Percentiles rank a stretch among this genome's conserved stretches.
Conservation (phyloP, 1,284 basidiomycete genomes). For the Pseudozyma hubeiensis region DNA sequence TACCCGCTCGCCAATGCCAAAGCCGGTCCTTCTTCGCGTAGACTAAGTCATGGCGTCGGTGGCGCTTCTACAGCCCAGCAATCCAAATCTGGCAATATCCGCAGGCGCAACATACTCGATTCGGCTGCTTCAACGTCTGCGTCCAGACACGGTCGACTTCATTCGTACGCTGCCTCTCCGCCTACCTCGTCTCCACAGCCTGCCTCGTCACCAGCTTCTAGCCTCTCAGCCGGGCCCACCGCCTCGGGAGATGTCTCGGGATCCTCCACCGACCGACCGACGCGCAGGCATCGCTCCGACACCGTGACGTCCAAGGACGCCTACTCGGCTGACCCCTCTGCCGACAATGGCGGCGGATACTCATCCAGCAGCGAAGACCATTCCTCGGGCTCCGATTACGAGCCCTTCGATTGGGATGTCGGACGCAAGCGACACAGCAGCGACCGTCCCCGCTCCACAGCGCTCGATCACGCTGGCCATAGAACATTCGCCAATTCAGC, state of each 20-base stretch:
- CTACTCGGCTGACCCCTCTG: constrained; percentile 55
- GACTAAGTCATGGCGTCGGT: constrained; percentile 15
- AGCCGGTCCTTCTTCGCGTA: constrained; percentile 37
- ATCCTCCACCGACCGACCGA: constrained; percentile 43
- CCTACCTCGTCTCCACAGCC: constrained; percentile 23
- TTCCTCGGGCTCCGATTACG: constrained; percentile 45
- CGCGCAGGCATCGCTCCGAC: constrained; percentile 28
- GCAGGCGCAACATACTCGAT: constrained; percentile 40
- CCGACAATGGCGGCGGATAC: constrained; percentile 26
- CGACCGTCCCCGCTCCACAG: constrained; percentile 27
- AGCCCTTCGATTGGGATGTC: constrained; percentile 56
- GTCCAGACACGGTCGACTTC: constrained; percentile 17
- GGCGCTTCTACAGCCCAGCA: constrained; percentile 6
- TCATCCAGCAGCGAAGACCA: constrained; percentile 41
- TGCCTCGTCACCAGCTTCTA: constrained; percentile 26
- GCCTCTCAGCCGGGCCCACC: constrained; percentile 5
- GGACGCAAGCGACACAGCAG: constrained; percentile 33
- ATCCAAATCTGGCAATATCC: constrained; percentile 9
- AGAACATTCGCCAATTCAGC: constrained; percentile 7
- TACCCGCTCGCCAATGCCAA: constrained; percentile 23
- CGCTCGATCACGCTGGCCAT: constrained; percentile 13
- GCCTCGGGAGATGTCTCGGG: constrained; percentile 28
- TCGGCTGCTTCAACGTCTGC: constrained; percentile 18
- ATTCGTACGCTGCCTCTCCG: constrained; percentile 12
- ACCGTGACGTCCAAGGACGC: constrained; percentile 45